Base-by-base conservation (phyloP, 2,329 filamentous ascomycete species). In the Aspergillus fischeri region DNA sequence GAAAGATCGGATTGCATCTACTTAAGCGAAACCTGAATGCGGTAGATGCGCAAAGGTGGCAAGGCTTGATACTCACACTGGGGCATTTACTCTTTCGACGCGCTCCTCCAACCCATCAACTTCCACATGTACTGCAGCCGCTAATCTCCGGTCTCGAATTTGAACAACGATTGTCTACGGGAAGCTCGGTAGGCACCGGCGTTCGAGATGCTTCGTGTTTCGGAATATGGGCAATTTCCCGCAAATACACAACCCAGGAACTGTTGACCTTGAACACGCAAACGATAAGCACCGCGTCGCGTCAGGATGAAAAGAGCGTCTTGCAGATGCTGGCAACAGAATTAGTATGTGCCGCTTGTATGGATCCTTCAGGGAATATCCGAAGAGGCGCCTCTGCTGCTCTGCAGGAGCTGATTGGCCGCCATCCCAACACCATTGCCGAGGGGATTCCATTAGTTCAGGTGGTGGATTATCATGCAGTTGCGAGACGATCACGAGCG, bases 151-250 rank as follows among this genome's bases (percentile, higher is more conserved):
- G 91, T 0, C 79, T 97, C 27, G 86, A 86, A 0, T 99, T 97
- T 69, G 92, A 99, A 73, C 91, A 96, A 67, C 84, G 92, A 57
- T 90, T 88, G 49, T 84, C 91, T 0, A 91, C 91, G 3, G 93
- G 94, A n/a, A 86, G 83, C 11, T 92, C 91, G 3, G 81, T 93
- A 10, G 94, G 94, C 1, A 88, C 90, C 1, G 96, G 95, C 65
- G 92, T 99, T 17, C 86, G 94, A 49, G 94, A 99, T 76, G 93
- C 94, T 11, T 91, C 94, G 3, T 97, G 92, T 71, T 99, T 97
- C 71, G 94, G 94, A 6, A 88, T 97, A 25, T 99, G 94, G 94
- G 89, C 92, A 1, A 73, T 97, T 7, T 91, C 93, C 24, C 84
- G 94, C 55, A 87, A 93, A 54, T 99, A 97, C 67, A 86, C 85